Evolutionary conservation across 129 eudicot species (phyloP), one percentile per base, ranked within the genome.

Genomic region (Lonicera japonica): DNA sequence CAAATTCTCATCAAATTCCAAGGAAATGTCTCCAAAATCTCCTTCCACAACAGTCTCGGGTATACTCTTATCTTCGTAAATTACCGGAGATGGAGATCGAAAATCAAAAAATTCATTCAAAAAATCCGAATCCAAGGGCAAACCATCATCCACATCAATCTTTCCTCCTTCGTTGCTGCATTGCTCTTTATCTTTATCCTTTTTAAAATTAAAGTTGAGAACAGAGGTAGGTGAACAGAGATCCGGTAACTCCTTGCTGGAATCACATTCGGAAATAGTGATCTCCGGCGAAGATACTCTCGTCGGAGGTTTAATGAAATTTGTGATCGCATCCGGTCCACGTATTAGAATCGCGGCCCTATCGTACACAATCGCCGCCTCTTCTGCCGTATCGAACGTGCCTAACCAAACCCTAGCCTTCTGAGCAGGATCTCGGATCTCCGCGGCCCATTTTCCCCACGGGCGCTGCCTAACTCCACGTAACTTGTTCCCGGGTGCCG

Each of bases 371-470:
- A 80, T 23, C 2, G 95, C 95, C 0, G 95, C 95, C 64, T 83
- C 88, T 57, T 83, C 91, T 1, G 88, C 91, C 25, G 95, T 87
- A 63, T 75, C 83, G 18, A 58, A 83, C 0, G 91, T 87, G 12
- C 95, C 95, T 52, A 87, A 34, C 91, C 95, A 87, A 5, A 78
- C 47, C 54, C 95, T 75, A 8, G 45, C 46, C 65, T 71, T 40
- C 40, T 53, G 71, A 39, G 15, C 19, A 23, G 86, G 89, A 34
- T 76, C 90, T 16, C 95, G 90, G 19, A 83, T 87, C 84, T 80
- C 88, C 34, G 95, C 94, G 54, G 94, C 75, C 73, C 76, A 86
- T 25, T 75, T 18, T 21, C 87, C 95, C 92, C 87, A 87, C 29
- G 73, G 85, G 20, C 95, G 77, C 65, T 56, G 83, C 56, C 95